These are phyloP conservation scores for Termitomyces sp. DNA, from an alignment of 768 basidiomycete genomes.

Conservation along the genomic window DNA sequence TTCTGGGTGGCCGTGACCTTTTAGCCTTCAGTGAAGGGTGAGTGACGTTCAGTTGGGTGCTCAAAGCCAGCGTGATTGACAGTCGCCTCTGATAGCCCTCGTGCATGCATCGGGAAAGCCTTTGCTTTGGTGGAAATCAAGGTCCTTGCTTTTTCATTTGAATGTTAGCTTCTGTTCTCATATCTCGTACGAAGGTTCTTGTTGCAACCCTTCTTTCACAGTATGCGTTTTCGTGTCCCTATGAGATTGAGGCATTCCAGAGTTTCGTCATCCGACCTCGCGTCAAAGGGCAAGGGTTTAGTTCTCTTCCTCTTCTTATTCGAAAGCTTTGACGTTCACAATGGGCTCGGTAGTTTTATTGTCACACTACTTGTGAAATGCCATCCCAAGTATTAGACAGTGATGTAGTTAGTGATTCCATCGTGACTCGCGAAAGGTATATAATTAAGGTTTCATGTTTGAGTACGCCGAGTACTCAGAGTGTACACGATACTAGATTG, in stretches of 20 bases:
- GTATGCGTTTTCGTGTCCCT: slow-evolving; percentile 46
- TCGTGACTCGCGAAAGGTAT: slow-evolving; percentile 2
- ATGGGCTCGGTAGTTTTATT: not conserved
- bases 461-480: not conserved
- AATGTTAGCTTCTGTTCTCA: not conserved
- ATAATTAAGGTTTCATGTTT: not conserved
- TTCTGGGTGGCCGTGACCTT: slow-evolving; percentile 34
- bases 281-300: slow-evolving; percentile 43
- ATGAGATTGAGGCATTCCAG: slow-evolving; percentile 57
- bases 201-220: slow-evolving; percentile 45
- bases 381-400: not conserved
- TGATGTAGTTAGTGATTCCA: not conserved
- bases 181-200: slow-evolving; percentile 23
- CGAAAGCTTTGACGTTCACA: slow-evolving; percentile 25
- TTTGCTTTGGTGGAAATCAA: slow-evolving; percentile 60
- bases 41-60: slow-evolving; percentile 9
- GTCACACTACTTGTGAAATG: not conserved
- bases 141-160: slow-evolving; percentile 21
- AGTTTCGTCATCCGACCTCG: slow-evolving; percentile 62
- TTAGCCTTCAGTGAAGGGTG: slow-evolving; percentile 59
- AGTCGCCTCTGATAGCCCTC: slow-evolving; percentile 33
- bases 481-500: not conserved
- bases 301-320: slow-evolving; percentile 52
- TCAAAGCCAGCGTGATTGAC: slow-evolving; percentile 1
- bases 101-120: slow-evolving; percentile 53